phyloP scores from a whole-genome alignment of 2,329 filamentous ascomycete species.

The Colletotrichum noveboracense region DNA sequence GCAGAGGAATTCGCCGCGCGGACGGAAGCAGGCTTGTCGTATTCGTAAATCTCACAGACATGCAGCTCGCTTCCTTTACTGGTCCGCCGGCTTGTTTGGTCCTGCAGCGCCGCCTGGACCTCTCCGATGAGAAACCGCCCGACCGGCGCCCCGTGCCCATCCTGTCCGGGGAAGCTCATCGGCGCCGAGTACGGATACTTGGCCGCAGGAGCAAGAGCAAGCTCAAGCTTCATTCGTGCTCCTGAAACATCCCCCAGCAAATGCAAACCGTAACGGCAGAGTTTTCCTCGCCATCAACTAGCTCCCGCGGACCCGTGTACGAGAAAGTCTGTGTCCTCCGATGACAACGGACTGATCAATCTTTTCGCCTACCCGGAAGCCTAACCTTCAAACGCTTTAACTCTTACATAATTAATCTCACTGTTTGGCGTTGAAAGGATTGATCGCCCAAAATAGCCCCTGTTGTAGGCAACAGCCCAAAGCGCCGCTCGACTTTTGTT shows the following conservation, averaged over 20 bases:
- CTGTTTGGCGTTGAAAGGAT: neutral
- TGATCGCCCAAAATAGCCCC: neutral
- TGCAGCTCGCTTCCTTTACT: neutral
- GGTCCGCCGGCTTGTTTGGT: neutral
- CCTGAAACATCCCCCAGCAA: slow-evolving; percentile 1
- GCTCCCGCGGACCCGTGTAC: neutral
- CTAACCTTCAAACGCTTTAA: neutral
- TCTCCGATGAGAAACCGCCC: neutral
- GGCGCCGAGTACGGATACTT: neutral
- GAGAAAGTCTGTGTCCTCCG: neutral
- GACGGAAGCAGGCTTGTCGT: neutral
- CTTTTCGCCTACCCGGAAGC: slow-evolving; percentile 7
- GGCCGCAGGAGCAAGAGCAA: neutral
- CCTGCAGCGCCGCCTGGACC: neutral
- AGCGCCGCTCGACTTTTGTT: neutral
- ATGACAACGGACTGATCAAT: neutral
- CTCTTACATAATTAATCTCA: neutral
- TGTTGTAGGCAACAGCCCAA: neutral
- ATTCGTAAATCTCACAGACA: neutral
- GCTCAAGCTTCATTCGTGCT: slow-evolving; percentile 13
- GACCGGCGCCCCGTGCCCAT: neutral
- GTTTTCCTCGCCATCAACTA: neutral
- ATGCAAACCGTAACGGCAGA: neutral
- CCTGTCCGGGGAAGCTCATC: neutral
- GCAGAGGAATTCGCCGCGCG: neutral